Base-by-base conservation (phyloP, 306 rosid genomes). In the Urtica urens region DNA sequence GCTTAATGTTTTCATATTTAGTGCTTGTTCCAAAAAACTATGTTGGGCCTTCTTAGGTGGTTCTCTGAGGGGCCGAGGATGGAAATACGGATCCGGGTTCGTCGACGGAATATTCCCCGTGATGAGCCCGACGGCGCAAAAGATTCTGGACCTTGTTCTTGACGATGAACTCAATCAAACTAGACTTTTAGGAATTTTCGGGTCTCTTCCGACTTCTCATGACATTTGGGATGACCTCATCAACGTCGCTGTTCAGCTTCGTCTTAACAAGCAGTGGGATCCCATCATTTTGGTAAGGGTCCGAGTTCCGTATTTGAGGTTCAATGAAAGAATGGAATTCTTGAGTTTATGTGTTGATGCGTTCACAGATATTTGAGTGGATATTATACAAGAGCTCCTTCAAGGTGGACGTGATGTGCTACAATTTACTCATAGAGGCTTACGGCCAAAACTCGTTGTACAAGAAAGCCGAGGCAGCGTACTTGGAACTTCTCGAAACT, bases 41-140 rank as follows among this genome's bases (percentile, higher is more conserved):
- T 7, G 13, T 60, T 22, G 39, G 42, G 12, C 53, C 7, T 70
- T 56, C 35, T 18, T 65, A 90, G 97, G 94, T 70, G 97, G 97
- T 63, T 90, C 97, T 51, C 49, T 84, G 63, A 78, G 97, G 66
- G 95, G 97, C 51, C 59, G 74, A 38, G 94, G 97, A 41, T 90
- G 95, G 95, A 79, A 84, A 66, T 84, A 70, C 27, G 97, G 97
- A 67, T 90, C 97, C 27, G 97, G 97, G 4, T 90, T 90, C 69
- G 94, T 90, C 15, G 97, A 90, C 58, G 94, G 95, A 20, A 71
- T 84, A 46, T 90, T 90, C 56, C 97, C 92, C 0, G 87, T 84
- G 40, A 55, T 90, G 75, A 76, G 97, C 57, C 82, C 92, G 21
- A 67, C 62, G 49, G 94, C 79, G 26, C 71, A 62, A 67, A 38